Conservation (phyloP, 2,329 filamentous ascomycete species). For the Stachybotrys chartarum region DNA sequence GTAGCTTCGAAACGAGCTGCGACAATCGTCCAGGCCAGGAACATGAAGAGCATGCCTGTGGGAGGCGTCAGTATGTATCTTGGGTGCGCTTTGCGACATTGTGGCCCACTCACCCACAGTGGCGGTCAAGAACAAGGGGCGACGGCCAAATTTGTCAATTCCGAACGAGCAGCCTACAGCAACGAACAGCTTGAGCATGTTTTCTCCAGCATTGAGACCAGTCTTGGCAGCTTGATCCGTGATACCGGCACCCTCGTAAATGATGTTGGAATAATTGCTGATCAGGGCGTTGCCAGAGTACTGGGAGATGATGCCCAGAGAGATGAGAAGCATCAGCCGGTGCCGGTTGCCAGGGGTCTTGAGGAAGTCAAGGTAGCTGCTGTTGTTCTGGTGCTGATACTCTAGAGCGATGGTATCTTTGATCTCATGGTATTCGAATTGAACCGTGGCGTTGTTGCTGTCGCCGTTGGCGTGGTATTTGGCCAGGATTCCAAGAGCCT, state of each 20-base stretch:
- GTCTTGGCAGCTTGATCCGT: slow-evolving; percentile 2
- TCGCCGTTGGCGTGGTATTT: slow-evolving; percentile 7
- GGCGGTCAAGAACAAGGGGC: slow-evolving; percentile 1
- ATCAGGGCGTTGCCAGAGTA: slow-evolving; percentile 9
- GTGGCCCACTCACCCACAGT: slow-evolving; percentile 1
- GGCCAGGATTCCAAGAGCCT: slow-evolving; percentile 18
- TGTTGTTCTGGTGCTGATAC: slow-evolving; percentile 4
- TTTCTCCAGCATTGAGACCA: slow-evolving; percentile 1
- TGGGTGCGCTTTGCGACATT: background rate
- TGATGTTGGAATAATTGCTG: slow-evolving; percentile 1
- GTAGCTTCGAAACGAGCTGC: slow-evolving; percentile 1
- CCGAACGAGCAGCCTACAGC: background rate
- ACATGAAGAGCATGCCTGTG: slow-evolving; percentile 1
- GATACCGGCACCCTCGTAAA: slow-evolving; percentile 1
- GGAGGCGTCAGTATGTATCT: background rate
- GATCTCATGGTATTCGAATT: slow-evolving; percentile 10
- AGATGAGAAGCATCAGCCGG: slow-evolving; percentile 5
- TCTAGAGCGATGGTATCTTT: slow-evolving; percentile 9
- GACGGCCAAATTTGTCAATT: slow-evolving; percentile 1
- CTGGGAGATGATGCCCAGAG: slow-evolving; percentile 11
- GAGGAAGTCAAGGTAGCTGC: slow-evolving; percentile 6
- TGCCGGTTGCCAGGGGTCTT: slow-evolving; percentile 5
- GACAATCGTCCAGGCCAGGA: slow-evolving; percentile 1
- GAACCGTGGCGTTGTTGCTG: slow-evolving; percentile 1
- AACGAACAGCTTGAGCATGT: slow-evolving; percentile 2